phyloP scores from a whole-genome alignment of 768 basidiomycete genomes.

The Terana coerulea region DNA sequence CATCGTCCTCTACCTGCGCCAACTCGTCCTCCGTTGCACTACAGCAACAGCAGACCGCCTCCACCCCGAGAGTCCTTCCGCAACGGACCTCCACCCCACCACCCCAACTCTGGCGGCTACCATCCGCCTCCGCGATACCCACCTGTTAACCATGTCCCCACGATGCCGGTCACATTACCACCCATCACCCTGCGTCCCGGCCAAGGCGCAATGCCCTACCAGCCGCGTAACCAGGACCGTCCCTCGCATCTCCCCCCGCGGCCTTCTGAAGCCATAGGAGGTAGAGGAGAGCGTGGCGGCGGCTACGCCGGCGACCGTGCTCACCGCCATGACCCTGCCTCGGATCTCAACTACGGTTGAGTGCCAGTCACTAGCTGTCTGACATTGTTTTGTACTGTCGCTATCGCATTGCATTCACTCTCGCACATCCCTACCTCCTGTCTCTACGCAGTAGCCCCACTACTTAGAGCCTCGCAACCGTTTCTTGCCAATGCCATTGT shows the following conservation, averaged over 20 bases:
- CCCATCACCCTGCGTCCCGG: constrained; percentile 21
- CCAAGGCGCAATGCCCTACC: constrained; percentile 5
- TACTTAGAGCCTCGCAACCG: no score
- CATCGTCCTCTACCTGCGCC: constrained; percentile 23
- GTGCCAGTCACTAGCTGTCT: neutral
- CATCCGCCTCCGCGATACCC: constrained; percentile 10
- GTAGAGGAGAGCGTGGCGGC: constrained; percentile 1
- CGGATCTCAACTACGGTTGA: constrained; percentile 30
- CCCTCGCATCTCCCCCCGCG: constrained; percentile 10
- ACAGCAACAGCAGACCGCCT: constrained; percentile 30
- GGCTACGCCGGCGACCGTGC: neutral
- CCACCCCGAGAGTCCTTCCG: constrained; percentile 35
- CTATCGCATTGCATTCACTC: constrained; percentile 10
- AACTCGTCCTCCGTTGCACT: constrained; percentile 16
- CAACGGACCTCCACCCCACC: constrained; percentile 16
- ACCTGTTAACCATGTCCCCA: constrained; percentile 7
- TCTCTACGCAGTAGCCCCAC: no score
- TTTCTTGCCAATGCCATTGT: no score
- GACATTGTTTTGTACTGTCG: neutral
- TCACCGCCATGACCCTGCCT: constrained; percentile 14
- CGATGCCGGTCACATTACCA: constrained; percentile 15
- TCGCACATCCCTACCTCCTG: no score
- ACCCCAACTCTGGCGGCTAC: constrained; percentile 11
- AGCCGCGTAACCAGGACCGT: neutral
- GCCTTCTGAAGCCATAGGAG: neutral